Percentiles rank a stretch among this genome's conserved stretches.
Evolutionary conservation across 2,329 filamentous ascomycete genomes (phyloP).

Genomic region (Raffaelea albimanens): DNA sequence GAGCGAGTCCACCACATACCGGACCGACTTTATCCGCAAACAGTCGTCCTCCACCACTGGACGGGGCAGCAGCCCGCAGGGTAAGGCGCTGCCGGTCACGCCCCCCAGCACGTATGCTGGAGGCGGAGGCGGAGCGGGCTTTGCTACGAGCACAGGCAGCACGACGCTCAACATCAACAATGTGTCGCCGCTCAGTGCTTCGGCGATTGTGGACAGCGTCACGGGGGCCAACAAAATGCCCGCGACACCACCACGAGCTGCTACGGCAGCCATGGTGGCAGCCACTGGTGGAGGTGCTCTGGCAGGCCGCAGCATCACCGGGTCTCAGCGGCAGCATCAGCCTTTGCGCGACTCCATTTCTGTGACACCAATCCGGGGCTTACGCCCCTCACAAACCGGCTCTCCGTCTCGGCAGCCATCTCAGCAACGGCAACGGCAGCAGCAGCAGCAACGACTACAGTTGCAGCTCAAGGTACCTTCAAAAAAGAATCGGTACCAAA

Average conservation of each 20-base stretch:
- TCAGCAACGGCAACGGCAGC: slow-evolving; percentile 3
- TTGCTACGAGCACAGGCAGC: slow-evolving; percentile 3
- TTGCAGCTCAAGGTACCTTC: too few species aligned
- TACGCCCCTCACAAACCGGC: slow-evolving; percentile 20
- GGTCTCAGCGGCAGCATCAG: not conserved
- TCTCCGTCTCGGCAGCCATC: not conserved
- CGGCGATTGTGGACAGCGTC: not conserved
- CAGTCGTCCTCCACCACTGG: slow-evolving; percentile 10
- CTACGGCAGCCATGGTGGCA: slow-evolving; percentile 16
- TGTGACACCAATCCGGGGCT: slow-evolving; percentile 27
- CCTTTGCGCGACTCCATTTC: slow-evolving; percentile 3
- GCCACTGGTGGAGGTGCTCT: not conserved
- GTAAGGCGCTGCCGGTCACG: slow-evolving; percentile 2
- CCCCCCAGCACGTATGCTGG: slow-evolving; percentile 4
- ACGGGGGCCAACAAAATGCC: not conserved
- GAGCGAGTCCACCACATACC: slow-evolving; percentile 26
- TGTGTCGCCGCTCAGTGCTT: slow-evolving; percentile 1
- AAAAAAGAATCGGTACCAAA: too few species aligned
- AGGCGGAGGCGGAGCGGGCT: slow-evolving; percentile 4
- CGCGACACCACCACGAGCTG: not conserved
- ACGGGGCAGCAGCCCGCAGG: slow-evolving; percentile 3
- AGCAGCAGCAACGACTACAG: not conserved
- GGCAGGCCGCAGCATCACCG: not conserved
- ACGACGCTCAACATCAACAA: slow-evolving; percentile 5
- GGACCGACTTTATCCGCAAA: slow-evolving; percentile 45